Conservation (phyloP, 1,284 basidiomycete species). For the Leccinum subspadiceum region DNA sequence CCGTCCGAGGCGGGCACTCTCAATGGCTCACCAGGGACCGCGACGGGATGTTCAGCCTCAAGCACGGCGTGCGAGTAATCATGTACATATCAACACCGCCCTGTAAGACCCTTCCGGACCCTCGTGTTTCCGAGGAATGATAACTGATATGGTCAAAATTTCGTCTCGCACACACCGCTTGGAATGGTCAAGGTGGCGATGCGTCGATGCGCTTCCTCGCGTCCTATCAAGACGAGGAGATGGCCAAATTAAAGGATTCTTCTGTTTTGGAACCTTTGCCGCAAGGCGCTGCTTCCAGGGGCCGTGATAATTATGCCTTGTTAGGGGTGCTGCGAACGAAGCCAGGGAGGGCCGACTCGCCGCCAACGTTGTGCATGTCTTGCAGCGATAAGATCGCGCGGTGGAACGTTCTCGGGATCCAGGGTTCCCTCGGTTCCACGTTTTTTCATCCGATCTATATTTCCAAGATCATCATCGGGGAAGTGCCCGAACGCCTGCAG, state of each 20-base stretch:
- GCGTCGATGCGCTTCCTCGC: slow-evolving; percentile 82
- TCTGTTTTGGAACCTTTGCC: slow-evolving; percentile 36
- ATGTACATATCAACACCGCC: slow-evolving; percentile 92
- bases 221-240: slow-evolving; percentile 62
- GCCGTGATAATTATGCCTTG: slow-evolving; percentile 74
- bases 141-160: background rate
- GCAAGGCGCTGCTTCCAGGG: slow-evolving; percentile 54
- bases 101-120: slow-evolving; percentile 49
- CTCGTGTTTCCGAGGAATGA: background rate
- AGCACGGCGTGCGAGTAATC: slow-evolving; percentile 49
- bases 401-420: slow-evolving; percentile 82
- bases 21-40: slow-evolving; percentile 43
- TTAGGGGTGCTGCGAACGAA: slow-evolving; percentile 83
- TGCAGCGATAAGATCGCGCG: slow-evolving; percentile 90
- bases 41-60: slow-evolving; percentile 50
- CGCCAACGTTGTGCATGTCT: slow-evolving; percentile 77
- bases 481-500: slow-evolving; percentile 48
- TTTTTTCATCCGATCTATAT: slow-evolving; percentile 68
- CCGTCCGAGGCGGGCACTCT: slow-evolving; percentile 26
- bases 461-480: slow-evolving; percentile 65
- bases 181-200: slow-evolving; percentile 69
- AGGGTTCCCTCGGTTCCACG: slow-evolving; percentile 69
- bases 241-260: slow-evolving; percentile 67
- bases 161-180: background rate
- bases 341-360: slow-evolving; percentile 84